Percentiles rank a stretch among this genome's conserved stretches.
Evolutionary conservation across 257 asterid species (phyloP).

Genomic region (Nicotiana tomentosiformis): DNA sequence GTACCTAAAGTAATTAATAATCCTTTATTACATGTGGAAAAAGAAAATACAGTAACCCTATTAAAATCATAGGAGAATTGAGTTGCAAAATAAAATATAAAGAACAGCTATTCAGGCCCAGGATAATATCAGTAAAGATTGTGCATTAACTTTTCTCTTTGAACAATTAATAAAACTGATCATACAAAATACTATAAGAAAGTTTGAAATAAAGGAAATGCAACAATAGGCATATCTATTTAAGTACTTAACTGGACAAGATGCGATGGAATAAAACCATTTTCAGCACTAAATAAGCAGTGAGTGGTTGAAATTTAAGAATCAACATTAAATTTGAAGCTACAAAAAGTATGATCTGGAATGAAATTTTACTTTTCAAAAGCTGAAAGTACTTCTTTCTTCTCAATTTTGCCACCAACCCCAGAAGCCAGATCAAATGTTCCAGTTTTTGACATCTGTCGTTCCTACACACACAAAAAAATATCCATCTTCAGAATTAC

Average conservation of each 20-base stretch:
- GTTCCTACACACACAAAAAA: neutral
- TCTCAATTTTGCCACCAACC: slow-evolving; percentile 14
- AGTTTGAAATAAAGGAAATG: neutral
- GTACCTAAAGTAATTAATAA: slow-evolving; percentile 4
- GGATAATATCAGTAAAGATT: neutral
- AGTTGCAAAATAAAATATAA: neutral
- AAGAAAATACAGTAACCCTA: neutral
- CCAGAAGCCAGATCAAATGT: slow-evolving; percentile 14
- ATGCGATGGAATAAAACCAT: neutral
- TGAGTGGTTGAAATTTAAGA: neutral
- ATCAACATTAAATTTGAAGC: neutral
- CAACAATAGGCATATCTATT: neutral
- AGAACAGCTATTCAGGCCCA: neutral
- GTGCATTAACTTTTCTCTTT: neutral
- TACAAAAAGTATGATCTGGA: neutral
- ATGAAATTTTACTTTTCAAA: slow-evolving; percentile 2
- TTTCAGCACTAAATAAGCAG: neutral
- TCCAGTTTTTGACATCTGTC: slow-evolving; percentile 16
- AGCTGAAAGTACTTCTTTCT: slow-evolving; percentile 13
- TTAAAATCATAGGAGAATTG: neutral
- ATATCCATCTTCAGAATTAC: neutral
- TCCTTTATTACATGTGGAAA: neutral
- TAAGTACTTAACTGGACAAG: neutral
- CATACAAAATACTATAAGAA: neutral
- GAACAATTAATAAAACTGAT: neutral